Evolutionary conservation across 306 rosid species (phyloP).

Genomic region (Vigna mungo): DNA sequence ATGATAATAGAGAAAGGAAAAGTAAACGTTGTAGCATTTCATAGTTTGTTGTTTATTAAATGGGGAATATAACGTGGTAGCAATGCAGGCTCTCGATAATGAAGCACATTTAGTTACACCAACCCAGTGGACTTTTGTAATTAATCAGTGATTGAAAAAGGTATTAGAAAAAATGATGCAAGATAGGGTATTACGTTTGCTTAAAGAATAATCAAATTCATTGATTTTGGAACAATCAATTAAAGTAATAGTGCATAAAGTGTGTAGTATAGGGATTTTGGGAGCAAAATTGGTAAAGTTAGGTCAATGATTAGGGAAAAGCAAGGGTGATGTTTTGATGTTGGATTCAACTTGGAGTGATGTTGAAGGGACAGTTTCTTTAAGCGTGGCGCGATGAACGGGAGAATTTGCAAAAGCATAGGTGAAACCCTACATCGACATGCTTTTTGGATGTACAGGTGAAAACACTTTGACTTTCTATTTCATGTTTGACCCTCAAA

Average conservation of each 20-base stretch:
- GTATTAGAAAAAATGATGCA: background rate
- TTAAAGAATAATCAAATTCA: slow-evolving; percentile 18
- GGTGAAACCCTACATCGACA: slow-evolving; percentile 3
- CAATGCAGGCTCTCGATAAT: background rate
- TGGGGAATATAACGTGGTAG: background rate
- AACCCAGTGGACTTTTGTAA: slow-evolving; percentile 3
- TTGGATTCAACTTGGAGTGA: slow-evolving; percentile 37
- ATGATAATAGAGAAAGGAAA: background rate
- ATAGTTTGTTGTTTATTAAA: too few species aligned
- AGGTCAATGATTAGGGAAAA: slow-evolving; percentile 39
- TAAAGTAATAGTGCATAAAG: too few species aligned
- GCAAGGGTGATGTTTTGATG: slow-evolving; percentile 32
- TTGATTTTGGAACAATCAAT: background rate
- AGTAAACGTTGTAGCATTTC: background rate
- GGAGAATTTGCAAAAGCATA: slow-evolving; percentile 21
- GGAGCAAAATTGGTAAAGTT: slow-evolving; percentile 17
- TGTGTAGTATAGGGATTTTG: background rate
- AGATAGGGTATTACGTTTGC: background rate
- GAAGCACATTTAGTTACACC: background rate
- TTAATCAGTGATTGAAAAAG: background rate
- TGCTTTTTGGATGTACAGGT: slow-evolving; percentile 30
- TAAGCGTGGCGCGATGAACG: slow-evolving; percentile 50
- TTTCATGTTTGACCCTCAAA: slow-evolving; percentile 19
- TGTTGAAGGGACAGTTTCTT: slow-evolving; percentile 40
- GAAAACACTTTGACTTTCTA: slow-evolving; percentile 32